Evolutionary conservation across 257 asterid species (phyloP), one percentile per base, ranked within the genome.

Genomic region (Datura wrightii): DNA sequence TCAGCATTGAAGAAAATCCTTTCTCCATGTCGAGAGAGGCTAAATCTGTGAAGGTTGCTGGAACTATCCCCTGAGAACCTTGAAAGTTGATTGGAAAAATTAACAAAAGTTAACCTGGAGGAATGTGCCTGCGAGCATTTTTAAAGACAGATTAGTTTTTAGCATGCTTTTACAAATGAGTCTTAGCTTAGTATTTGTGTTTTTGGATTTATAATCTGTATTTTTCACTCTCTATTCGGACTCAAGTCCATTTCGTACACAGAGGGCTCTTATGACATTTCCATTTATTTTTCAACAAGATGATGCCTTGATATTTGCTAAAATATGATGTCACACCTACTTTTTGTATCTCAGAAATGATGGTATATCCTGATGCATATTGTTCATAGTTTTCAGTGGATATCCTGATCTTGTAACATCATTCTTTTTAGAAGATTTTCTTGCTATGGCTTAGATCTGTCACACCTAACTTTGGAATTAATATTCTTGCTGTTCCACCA

Each of bases 391-490:
- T 60, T 60, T 1, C 39, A 10, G 39, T 60, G 39, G 15, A 9
- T 58, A n/a, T 24, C 36, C 69, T 24, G 37, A 60, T 60, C 39
- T 19, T 60, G 69, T 31, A 19, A 59, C 9, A 60, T 60, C 69
- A 60, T 60, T 60, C 15, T 8, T n/a, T 19, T 60, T 60, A 42
- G 36, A 70, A 42, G 79, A 70, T 70, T 37, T 70, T 70, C 79
- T 70, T 70, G 79, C 16, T 18, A 42, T 16, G 16, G 10, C 37
- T 18, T 18, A 70, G 9, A n/a, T 70, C 37, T 46, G 79, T 70
- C 42, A 70, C 79, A 39, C 41, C 53, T 16, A n/a, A 70, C 79
- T 42, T 70, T 5, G 16, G 55, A 71, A 42, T n/a, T 3, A 44
- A 70, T 15, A 71, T 5, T 42, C 36, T 71, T 70, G 8, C 48